Conservation (phyloP, 495 filamentous ascomycete genomes). For the Aspergillus ostianus region DNA sequence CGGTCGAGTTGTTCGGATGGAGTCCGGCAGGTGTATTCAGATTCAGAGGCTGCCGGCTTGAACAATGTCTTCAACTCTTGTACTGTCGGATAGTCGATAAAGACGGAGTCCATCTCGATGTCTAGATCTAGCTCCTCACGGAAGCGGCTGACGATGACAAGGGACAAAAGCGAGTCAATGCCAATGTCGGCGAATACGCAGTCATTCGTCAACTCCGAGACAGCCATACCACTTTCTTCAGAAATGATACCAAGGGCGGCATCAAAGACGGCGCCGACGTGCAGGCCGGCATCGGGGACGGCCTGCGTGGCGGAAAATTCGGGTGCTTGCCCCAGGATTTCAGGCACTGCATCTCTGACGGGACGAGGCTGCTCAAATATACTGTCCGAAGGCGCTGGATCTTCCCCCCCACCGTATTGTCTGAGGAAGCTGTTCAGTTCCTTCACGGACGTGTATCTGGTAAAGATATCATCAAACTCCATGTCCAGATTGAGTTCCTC, state of each 20-base stretch:
- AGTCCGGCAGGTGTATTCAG: background rate
- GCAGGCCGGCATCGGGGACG: background rate
- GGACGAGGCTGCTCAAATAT: too few species aligned
- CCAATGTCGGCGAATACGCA: conserved; percentile 44
- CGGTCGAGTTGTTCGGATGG: background rate
- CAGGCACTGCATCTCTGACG: background rate
- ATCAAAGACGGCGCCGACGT: background rate
- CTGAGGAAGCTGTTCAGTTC: too few species aligned
- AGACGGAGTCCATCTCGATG: conserved; percentile 37
- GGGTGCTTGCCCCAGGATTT: background rate
- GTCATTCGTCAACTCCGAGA: conserved; percentile 30
- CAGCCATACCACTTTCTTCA: conserved; percentile 12
- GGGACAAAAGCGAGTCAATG: conserved; percentile 50
- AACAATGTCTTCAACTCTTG: conserved; percentile 5
- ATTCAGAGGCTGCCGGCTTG: background rate
- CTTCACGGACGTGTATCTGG: too few species aligned
- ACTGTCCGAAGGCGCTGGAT: too few species aligned
- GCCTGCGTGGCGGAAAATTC: background rate
- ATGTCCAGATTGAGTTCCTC: too few species aligned
- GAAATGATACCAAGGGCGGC: background rate
- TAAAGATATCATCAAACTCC: too few species aligned
- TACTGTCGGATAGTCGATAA: conserved; percentile 52
- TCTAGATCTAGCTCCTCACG: conserved; percentile 37
- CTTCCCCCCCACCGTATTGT: too few species aligned
- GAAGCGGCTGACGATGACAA: conserved; percentile 41